Base-by-base conservation (phyloP, 805 yeast species). In the Kodamaea kaohsiungensis region DNA sequence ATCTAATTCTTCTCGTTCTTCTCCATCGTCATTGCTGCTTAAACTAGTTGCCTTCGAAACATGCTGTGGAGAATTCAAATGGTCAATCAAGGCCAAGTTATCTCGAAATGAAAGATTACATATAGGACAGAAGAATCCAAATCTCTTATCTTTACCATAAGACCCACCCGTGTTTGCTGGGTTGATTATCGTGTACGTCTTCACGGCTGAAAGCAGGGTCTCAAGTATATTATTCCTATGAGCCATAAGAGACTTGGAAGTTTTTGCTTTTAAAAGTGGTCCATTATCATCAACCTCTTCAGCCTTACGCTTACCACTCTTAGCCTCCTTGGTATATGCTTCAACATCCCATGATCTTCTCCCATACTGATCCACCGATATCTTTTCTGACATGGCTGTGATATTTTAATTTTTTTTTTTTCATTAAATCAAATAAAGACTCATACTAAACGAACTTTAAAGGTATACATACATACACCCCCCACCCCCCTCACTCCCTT, bases 91-190 rank as follows among this genome's bases (percentile, higher is more conserved):
- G 57, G 91, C 88, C 60, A 91, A 71, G 53, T 88, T 87, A 66
- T 95, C 98, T 64, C 91, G 85, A 71, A 83, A 93, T 1, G 93
- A 86, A 54, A 89, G 68, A 58, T 87, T 83, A 69, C 99, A 95
- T 1, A 82, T 68, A 9, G 87, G 88, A 70, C 99, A 95, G 61
- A 81, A 81, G 69, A 93, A 93, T 18, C 98, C 97, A 56, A 89
- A 89, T 22, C 88, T 83, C 79, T 52, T 91, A 83, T 56, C 73
- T 45, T 60, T 69, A 51, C 65, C 76, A 59, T 15, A 65, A 0
- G 62, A 49, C 5, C 63, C 16, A 8, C 63, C 16, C 7, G 61
- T 53, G 18, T 37, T 33, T 15, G 46, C 56, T 38, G 65, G 71
- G 38, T 65, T 69, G 25, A 76, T 64, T 2, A 76, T 54, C 12